These are phyloP conservation scores for Chamaenerion angustifolium DNA, from an alignment of 345 rosid genomes.

Conservation along the genomic window DNA sequence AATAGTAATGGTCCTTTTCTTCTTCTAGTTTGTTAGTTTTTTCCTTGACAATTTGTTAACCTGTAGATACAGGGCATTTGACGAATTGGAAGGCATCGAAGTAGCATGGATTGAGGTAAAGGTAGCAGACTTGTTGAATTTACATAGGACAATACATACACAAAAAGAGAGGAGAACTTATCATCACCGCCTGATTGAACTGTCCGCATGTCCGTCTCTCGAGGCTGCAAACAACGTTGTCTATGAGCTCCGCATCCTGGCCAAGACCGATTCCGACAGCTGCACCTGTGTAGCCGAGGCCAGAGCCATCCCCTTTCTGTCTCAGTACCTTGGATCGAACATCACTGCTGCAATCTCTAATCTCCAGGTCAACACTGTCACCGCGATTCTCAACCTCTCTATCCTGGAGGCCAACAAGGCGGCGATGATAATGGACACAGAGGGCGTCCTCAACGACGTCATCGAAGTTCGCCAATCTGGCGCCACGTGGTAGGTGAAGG, in stretches of 20 bases:
- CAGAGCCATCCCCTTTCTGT: constrained; percentile 55
- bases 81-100: constrained; percentile 83
- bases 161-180: too few species aligned
- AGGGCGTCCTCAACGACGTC: constrained; percentile 70
- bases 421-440: constrained; percentile 64
- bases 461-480: constrained; percentile 73
- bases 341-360: constrained; percentile 23
- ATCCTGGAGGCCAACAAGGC: constrained; percentile 65
- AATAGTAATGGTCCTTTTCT: background rate
- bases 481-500: constrained; percentile 89
- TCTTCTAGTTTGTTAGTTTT: constrained; percentile 4
- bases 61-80: constrained; percentile 85
- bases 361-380: constrained; percentile 74
- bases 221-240: constrained; percentile 34
- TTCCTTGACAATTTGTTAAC: constrained; percentile 35
- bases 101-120: constrained; percentile 96
- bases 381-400: constrained; percentile 69
- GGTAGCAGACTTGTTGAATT: constrained; percentile 50
- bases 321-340: constrained; percentile 43
- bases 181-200: too few species aligned
- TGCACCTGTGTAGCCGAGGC: constrained; percentile 69
- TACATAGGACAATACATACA: too few species aligned
- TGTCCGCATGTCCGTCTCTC: constrained; percentile 18
- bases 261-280: constrained; percentile 57
- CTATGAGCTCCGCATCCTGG: constrained; percentile 60